phyloP scores from a whole-genome alignment of 768 basidiomycete genomes.

The Boletus rubropictus region DNA sequence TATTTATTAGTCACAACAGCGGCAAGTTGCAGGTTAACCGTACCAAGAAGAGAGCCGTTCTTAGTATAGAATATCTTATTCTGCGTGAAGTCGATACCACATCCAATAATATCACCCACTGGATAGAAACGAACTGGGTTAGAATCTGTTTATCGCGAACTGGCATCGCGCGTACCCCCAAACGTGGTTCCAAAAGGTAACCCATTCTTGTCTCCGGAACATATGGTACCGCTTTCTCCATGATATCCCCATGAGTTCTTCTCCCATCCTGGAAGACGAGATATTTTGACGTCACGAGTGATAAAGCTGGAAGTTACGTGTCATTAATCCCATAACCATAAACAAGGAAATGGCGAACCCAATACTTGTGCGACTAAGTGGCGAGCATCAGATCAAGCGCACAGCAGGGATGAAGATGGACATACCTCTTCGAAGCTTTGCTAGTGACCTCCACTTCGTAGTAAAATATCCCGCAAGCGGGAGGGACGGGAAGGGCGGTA shows the following conservation, averaged over 20 bases:
- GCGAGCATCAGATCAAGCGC: slow-evolving; percentile 13
- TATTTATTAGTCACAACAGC: slow-evolving; percentile 10
- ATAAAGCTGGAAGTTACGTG: slow-evolving; percentile 49
- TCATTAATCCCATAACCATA: slow-evolving; percentile 7
- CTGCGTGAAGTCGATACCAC: slow-evolving; percentile 85
- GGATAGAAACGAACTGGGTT: slow-evolving; percentile 8
- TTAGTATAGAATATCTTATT: slow-evolving; percentile 85
- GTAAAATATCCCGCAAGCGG: slow-evolving; percentile 88
- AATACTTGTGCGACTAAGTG: slow-evolving; percentile 66
- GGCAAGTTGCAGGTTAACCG: background rate
- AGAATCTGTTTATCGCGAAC: background rate
- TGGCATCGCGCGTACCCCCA: slow-evolving; percentile 51
- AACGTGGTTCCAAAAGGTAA: slow-evolving; percentile 72
- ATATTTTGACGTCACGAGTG: slow-evolving; percentile 55
- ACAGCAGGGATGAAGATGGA: slow-evolving; percentile 3
- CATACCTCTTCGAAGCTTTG: slow-evolving; percentile 75
- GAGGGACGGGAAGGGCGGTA: slow-evolving; percentile 71
- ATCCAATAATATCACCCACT: slow-evolving; percentile 89
- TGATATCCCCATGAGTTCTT: slow-evolving; percentile 86
- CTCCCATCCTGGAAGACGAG: slow-evolving; percentile 84
- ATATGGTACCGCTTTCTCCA: slow-evolving; percentile 81
- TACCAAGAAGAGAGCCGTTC: slow-evolving; percentile 72
- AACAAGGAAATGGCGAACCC: slow-evolving; percentile 46
- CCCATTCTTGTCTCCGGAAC: slow-evolving; percentile 68
- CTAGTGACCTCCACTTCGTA: slow-evolving; percentile 84